These are phyloP conservation scores for Chalaropsis thielavioides DNA, from an alignment of 2,329 filamentous ascomycete species.

Conservation along the genomic window DNA sequence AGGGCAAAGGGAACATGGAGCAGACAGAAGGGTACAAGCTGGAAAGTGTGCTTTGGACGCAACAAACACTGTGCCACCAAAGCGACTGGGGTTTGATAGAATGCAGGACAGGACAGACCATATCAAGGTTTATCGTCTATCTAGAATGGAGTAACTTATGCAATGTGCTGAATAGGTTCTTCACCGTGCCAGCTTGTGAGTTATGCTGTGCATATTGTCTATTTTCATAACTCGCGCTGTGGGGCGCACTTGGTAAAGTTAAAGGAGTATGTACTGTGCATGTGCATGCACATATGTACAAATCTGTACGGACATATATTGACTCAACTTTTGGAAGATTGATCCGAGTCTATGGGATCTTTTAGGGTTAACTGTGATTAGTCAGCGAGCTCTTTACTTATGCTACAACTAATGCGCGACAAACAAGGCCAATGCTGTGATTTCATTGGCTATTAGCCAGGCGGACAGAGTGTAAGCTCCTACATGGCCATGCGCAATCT, in stretches of 20 bases:
- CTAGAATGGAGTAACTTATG: neutral
- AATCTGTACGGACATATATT: no score
- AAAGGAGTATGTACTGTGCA: neutral
- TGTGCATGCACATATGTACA: neutral
- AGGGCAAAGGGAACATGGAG: neutral
- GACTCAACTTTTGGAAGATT: no score
- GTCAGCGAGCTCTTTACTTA: neutral
- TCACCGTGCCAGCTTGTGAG: neutral
- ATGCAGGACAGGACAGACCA: neutral
- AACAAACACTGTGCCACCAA: conserved; percentile 16
- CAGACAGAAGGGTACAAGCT: conserved; percentile 4
- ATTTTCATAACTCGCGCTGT: no score
- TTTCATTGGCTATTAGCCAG: neutral
- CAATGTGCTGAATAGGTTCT: no score
- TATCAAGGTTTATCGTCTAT: neutral
- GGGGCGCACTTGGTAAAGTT: neutral
- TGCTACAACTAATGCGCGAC: neutral
- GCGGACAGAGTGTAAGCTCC: neutral
- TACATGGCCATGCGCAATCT: neutral
- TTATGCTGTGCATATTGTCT: neutral
- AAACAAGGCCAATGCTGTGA: neutral
- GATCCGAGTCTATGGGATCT: neutral
- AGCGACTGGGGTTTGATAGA: conserved; percentile 11
- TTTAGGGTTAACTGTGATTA: neutral
- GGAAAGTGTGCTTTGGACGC: conserved; percentile 8